Evolutionary conservation across 2,329 filamentous ascomycete genomes (phyloP), one percentile per base, ranked within the genome.

Genomic region (Exophiala alcalophila): DNA sequence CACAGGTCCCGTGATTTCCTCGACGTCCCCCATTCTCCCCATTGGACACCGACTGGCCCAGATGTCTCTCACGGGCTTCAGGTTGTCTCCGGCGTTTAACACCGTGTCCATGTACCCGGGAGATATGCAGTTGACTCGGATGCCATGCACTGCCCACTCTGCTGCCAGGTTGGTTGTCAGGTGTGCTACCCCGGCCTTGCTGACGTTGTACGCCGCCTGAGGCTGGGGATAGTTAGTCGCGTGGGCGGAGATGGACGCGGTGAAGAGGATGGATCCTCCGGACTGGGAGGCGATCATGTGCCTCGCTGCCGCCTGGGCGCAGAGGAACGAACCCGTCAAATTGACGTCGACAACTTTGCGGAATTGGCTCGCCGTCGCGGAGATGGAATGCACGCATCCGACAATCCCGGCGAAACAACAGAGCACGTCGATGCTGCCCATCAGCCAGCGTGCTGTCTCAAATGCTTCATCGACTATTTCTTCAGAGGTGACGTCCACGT

Each of bases 71-170:
- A 73, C 72, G 25, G 69, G 67, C 8, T 70, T 70, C 32, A 86
- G 59, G 1, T 76, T 77, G 5, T 74, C 71, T 0, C 81, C 81
- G 46, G 80, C 80, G 56, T 87, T 89, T 33, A 89, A 63, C 9
- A 86, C 76, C 0, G 83, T 87, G 56, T 86, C 83, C 79, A 88
- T 86, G 55, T 89, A 89, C 0, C 84, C 84, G 0, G 85, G 85
- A 26, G 74, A 80, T 30, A 90, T 71, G 12, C 71, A 77, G 54
- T 90, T 89, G 4, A 84, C 80, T 2, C 81, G 65, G 47, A 90
- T 85, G 0, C 85, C 84, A 58, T 82, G 74, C 1, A 69, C 64
- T 1, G 80, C 81, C 84, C 84, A 89, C 62, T 90, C 85, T 0
- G 80, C 83, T 0, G 84, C 84, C 11, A 89, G 64, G 24, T 72